Evolutionary conservation across 2,329 filamentous ascomycete genomes (phyloP).

Genomic region (Penicillium sp.): DNA sequence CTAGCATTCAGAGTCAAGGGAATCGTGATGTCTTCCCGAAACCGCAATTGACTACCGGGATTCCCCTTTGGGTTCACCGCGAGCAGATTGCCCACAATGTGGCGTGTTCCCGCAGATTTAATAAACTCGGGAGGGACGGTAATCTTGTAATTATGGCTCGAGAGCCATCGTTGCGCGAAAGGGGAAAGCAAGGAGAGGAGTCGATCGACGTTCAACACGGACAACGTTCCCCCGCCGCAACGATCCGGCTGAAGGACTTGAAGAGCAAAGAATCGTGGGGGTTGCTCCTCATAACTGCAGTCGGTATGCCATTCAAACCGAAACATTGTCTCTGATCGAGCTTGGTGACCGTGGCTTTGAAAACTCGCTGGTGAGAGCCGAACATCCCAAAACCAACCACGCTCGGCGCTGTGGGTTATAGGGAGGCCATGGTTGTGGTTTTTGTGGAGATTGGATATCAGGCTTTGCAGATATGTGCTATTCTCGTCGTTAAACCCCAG

Average conservation of each 20-base stretch:
- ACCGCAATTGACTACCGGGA: background rate
- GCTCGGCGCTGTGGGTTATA: constrained; percentile 40
- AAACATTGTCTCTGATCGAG: constrained; percentile 43
- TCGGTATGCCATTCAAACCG: constrained; percentile 47
- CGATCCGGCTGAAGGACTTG: constrained; percentile 44
- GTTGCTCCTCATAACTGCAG: constrained; percentile 42
- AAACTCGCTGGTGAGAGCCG: constrained; percentile 28
- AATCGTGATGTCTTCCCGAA: constrained; percentile 31
- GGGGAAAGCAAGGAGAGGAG: constrained; percentile 28
- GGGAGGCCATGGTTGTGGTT: constrained; percentile 38
- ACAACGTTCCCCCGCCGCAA: constrained; percentile 42
- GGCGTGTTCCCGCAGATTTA: constrained; percentile 16
- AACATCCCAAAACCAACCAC: constrained; percentile 48
- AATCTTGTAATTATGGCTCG: constrained; percentile 32
- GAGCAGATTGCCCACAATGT: no score
- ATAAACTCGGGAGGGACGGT: constrained; percentile 33
- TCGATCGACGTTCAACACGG: constrained; percentile 34
- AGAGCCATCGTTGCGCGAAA: constrained; percentile 20
- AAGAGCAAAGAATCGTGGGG: constrained; percentile 42
- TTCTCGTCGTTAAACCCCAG: constrained; percentile 21
- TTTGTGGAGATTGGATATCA: constrained; percentile 36
- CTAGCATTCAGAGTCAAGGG: constrained; percentile 25
- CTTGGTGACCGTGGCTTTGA: constrained; percentile 35
- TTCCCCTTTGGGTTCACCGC: background rate
- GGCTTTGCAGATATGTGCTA: constrained; percentile 34